Evolutionary conservation across 768 basidiomycete genomes (phyloP), one percentile per base, ranked within the genome.

Genomic region (Agaricus subrufescens): DNA sequence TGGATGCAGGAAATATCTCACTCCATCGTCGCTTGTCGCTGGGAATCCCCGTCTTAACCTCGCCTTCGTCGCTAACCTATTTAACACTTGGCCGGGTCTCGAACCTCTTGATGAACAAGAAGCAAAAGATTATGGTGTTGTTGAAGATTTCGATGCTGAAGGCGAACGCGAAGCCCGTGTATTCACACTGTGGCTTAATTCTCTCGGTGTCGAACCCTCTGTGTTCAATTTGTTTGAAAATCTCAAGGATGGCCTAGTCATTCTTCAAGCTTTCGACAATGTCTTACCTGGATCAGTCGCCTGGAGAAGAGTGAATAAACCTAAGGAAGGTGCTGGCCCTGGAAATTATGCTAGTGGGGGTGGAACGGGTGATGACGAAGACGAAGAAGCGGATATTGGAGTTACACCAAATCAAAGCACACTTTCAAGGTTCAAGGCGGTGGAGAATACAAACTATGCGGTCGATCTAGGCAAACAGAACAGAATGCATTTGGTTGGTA

Each of bases 61-160:
- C 54, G 94, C 94, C 12, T 99, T 98, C 68, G 96, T 98, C 57
- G 97, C 97, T 40, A 96, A 98, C 72, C 81, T 99, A 52, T 99
- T 99, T 83, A 99, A 99, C 77, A 98, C 92, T 1, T 86, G 90
- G 72, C 97, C 96, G 0, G 93, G 96, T 0, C 86, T 98, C 31
- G 97, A 83, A 59, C 96, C 96, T 1, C 82, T 98, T 45, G 94
- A 96, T 66, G 94, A 94, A 65, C 83, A 93, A 66, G 94, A 98
- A 68, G 89, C 89, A 4, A 94, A 96, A 59, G 89, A 91, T 62
- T 91, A 91, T 58, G 90, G 91, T 25, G 83, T 76, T 0, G 82
- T 99, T 37, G 96, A 98, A 65, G 97, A 98, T 73, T 99, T 99
- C 63, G 97, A 99, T 60, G 97, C 96, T 0, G 97, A 99, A 70